Conservation (phyloP, 169 alveolate genomes). For the Cryptosporidium andersoni region DNA sequence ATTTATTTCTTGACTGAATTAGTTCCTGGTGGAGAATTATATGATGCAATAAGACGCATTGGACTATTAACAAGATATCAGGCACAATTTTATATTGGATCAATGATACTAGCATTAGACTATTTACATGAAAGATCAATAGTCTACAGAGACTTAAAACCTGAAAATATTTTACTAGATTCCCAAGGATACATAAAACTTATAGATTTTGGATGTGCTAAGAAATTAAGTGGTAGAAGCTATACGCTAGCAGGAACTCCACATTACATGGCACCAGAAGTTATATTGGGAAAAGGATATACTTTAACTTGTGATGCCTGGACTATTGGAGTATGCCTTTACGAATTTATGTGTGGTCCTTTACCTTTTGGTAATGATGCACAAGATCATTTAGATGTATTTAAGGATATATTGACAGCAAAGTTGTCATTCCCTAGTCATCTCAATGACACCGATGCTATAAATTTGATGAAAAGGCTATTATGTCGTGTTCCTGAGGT, state of each 20-base stretch:
- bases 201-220: conserved; percentile 96
- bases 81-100: conserved; percentile 91
- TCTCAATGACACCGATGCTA: conserved; percentile 85
- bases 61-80: conserved; percentile 87
- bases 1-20: conserved; percentile 91
- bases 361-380: conserved; percentile 97
- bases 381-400: conserved; percentile 93
- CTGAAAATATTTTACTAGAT: conserved; percentile 96
- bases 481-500: conserved; percentile 90
- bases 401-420: conserved; percentile 91
- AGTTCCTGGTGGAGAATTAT: conserved; percentile 92
- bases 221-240: conserved; percentile 89
- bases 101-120: conserved; percentile 88
- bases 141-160: conserved; percentile 95
- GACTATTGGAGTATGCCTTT: conserved; percentile 98
- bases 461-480: conserved; percentile 86
- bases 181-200: conserved; percentile 94
- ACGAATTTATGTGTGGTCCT: conserved; percentile 96
- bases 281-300: conserved; percentile 94
- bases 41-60: conserved; percentile 90
- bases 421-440: conserved; percentile 77
- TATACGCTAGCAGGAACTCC: conserved; percentile 96
- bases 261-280: conserved; percentile 96
- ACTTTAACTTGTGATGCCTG: conserved; percentile 96
- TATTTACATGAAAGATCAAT: conserved; percentile 92